Base-by-base conservation (phyloP, 2,329 filamentous ascomycete genomes). In the Fusarium paranaense region DNA sequence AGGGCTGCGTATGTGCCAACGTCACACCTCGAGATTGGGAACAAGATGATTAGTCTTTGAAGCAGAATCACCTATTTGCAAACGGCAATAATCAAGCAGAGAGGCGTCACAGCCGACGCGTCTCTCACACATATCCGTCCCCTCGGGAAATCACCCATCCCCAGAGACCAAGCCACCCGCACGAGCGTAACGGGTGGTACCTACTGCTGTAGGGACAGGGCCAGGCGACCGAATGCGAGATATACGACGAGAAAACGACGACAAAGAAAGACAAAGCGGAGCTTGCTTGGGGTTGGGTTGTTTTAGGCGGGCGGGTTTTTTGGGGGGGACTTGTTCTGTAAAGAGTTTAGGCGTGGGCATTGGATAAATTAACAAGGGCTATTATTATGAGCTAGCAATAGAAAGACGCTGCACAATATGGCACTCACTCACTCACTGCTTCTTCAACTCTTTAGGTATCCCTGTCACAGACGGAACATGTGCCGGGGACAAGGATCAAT, bases 151-250 rank as follows among this genome's bases (percentile, higher is more conserved):
- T 52, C 25, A 52, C 18, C 47, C 42, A 47, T 27, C 18, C 47
- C 47, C 47, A 38, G 68, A 62, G 62, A 62, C 61, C 63, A 71
- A 76, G 74, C 74, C 72, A 73, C 65, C 62, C 62, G 63, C 67
- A 62, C 66, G 61, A 66, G 56, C 60, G 66, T 33, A 58, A 69
- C 58, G 67, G 69, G 54, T 38, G 22, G 22, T 22, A 22, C 22
- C 22, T 22, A 22, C 22, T 22, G 22, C 22, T 22, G 22, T 3
- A 22, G 22, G 22, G 22, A 22, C 22, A 52, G 18, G 25, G 56
- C 65, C 30, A 27, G 58, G 25, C 58, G 37, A 42, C 74, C 69
- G 73, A 78, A 78, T 47, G 69, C 76, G 76, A 78, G 76, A 66
- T 71, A 78, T 78, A 78, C 76, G 76, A 76, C 45, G 62, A 64